These are phyloP conservation scores for Hyaloscypha bicolor DNA, from an alignment of 495 filamentous ascomycete species.

Conservation along the genomic window DNA sequence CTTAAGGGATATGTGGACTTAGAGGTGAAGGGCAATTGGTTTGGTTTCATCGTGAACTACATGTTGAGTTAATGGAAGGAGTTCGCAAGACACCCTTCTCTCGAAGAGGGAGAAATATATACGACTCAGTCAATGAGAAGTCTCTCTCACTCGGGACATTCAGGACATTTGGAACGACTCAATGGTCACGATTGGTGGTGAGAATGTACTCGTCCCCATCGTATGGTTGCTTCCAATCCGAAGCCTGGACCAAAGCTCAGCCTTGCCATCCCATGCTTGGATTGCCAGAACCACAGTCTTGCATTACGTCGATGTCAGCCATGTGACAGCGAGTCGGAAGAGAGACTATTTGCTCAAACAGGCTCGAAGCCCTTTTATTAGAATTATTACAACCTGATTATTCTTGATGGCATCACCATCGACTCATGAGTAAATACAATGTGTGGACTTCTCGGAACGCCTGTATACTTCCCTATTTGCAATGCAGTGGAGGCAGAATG, in stretches of 20 bases:
- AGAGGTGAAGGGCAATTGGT: background rate
- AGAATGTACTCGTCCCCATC: background rate
- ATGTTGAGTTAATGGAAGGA: background rate
- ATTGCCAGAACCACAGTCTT: background rate
- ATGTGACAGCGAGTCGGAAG: background rate
- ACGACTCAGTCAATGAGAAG: background rate
- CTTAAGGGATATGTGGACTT: background rate
- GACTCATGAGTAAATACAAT: background rate
- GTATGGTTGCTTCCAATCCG: background rate
- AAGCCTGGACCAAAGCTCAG: background rate
- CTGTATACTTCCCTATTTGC: slow-evolving; percentile 2
- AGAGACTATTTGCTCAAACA: background rate
- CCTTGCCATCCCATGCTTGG: background rate
- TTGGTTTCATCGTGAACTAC: background rate
- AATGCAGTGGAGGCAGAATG: background rate
- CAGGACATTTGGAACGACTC: background rate
- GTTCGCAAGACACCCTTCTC: background rate
- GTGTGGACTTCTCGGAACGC: slow-evolving; percentile 1
- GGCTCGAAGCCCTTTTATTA: slow-evolving; percentile 1
- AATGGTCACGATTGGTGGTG: background rate
- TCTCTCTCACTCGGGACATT: background rate
- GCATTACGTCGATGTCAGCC: background rate
- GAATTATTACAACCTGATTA: background rate
- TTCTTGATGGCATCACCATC: background rate
- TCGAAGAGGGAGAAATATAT: background rate